Base-by-base conservation (phyloP, 306 rosid species). In the Medicago arabica region DNA sequence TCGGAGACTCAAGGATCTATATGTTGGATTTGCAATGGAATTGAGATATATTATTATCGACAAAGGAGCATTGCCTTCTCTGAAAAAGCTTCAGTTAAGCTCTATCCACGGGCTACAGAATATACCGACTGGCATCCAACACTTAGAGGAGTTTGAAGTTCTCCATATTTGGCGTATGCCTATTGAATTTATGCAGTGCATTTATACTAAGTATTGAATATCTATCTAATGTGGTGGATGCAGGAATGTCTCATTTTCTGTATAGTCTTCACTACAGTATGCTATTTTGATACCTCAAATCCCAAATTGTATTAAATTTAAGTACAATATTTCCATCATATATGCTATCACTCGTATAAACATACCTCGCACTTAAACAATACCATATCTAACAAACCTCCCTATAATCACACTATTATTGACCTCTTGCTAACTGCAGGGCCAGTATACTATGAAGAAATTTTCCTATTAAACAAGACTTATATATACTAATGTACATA, bases 371-470 rank as follows among this genome's bases (percentile, higher is more conserved):
- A 79, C 80, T 64, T 61, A 19, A 62, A 82, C 83, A 82, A 85
- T 62, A 75, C 83, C 72, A 82, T 73, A 79, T 31, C 77, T 72
- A 77, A 77, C 76, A 88, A 64, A 55, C 82, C 77, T 80, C 23
- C 63, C 81, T 75, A 54, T 75, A 58, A 23, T 11, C 36, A 21
- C 66, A 75, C 84, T 77, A 82, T 65, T 67, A 60, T 84, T 78
- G 78, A 75, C 83, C 84, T 75, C 89, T 71, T 60, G 75, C 86
- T 73, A 66, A 79, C 76, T 73, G 85, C 86, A 78, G 84, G 83
- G 79, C 79, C 83, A 67, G 78, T 81, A 82, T 74, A 65, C 75
- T 72, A 40, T 55, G 68, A 82, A 69, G 84, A 85, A 81, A 80
- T 54, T 39, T 80, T 74, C 69, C 84, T 87, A 78, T 86, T 21